phyloP scores from a whole-genome alignment of 164 flowering plant genomes.

The Stephania cephalantha region DNA sequence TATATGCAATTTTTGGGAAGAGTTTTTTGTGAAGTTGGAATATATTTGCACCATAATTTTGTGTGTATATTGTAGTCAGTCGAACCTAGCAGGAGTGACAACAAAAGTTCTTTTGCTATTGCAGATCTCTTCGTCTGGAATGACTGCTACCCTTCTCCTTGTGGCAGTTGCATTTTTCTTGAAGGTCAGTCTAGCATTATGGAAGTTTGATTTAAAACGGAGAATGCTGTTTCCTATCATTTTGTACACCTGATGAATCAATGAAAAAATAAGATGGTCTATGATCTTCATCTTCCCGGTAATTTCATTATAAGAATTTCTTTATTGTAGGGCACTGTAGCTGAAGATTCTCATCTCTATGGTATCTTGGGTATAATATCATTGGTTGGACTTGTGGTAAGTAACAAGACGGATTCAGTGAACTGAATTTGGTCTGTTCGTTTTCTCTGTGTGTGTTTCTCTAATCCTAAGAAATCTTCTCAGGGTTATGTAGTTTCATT shows the following conservation, averaged over 20 bases:
- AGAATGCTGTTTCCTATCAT: background rate
- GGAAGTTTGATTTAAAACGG: background rate
- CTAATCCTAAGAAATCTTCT: slow-evolving; percentile 16
- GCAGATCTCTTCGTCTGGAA: slow-evolving; percentile 73
- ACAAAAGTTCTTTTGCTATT: slow-evolving; percentile 3
- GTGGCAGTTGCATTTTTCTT: slow-evolving; percentile 68
- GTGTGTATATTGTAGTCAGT: background rate
- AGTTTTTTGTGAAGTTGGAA: too few species aligned
- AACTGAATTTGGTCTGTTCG: background rate
- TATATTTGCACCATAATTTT: too few species aligned
- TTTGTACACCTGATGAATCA: background rate
- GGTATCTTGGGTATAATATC: slow-evolving; percentile 47
- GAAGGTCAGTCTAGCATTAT: slow-evolving; percentile 40
- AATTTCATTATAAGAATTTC: background rate
- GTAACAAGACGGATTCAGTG: slow-evolving; percentile 10
- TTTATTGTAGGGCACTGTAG: slow-evolving; percentile 34
- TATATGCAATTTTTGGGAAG: background rate
- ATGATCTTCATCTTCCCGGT: background rate
- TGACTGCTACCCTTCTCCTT: slow-evolving; percentile 70
- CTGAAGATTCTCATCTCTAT: slow-evolving; percentile 42
- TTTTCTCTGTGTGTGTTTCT: background rate
- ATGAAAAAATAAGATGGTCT: background rate
- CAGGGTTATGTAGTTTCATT: slow-evolving; percentile 68
- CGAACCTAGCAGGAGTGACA: background rate
- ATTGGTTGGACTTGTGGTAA: slow-evolving; percentile 90